Evolutionary conservation across 495 filamentous ascomycete genomes (phyloP).

Genomic region (Penicillium flavigenum): DNA sequence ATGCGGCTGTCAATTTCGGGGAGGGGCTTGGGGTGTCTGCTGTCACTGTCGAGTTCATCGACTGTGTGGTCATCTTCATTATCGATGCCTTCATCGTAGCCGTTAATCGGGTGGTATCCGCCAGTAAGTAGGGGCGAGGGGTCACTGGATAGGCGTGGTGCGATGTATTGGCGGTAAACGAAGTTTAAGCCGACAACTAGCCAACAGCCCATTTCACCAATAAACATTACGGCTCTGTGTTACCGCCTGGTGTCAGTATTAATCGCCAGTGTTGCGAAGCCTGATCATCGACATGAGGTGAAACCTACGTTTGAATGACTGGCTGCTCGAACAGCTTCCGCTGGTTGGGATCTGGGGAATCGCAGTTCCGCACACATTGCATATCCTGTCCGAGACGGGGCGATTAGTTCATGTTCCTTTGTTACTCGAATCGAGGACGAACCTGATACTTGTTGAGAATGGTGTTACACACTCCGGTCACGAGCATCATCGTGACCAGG

Average conservation of each 20-base stretch:
- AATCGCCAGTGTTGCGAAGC: background rate
- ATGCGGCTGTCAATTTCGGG: constrained; percentile 45
- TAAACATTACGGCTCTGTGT: constrained; percentile 76
- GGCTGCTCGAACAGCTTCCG: constrained; percentile 84
- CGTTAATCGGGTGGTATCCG: constrained; percentile 64
- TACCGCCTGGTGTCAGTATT: background rate
- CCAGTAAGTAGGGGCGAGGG: constrained; percentile 47
- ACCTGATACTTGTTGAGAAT: constrained; percentile 96
- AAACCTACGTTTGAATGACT: constrained; percentile 80
- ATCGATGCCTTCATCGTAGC: constrained; percentile 45
- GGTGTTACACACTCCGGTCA: constrained; percentile 93
- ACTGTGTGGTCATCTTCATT: constrained; percentile 46
- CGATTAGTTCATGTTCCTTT: constrained; percentile 7
- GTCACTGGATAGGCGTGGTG: constrained; percentile 33
- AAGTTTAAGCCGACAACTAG: constrained; percentile 69
- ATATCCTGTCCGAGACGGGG: constrained; percentile 62
- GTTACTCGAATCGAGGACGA: constrained; percentile 14
- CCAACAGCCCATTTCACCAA: constrained; percentile 92
- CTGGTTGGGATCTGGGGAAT: constrained; percentile 63
- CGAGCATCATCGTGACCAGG: constrained; percentile 88
- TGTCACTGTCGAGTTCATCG: constrained; percentile 25
- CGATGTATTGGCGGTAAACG: constrained; percentile 59
- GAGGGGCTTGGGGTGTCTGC: constrained; percentile 52
- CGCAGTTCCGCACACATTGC: constrained; percentile 91
- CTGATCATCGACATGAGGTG: background rate